Conservation (phyloP, 2,329 filamentous ascomycete species). For the Amauroascus niger region DNA sequence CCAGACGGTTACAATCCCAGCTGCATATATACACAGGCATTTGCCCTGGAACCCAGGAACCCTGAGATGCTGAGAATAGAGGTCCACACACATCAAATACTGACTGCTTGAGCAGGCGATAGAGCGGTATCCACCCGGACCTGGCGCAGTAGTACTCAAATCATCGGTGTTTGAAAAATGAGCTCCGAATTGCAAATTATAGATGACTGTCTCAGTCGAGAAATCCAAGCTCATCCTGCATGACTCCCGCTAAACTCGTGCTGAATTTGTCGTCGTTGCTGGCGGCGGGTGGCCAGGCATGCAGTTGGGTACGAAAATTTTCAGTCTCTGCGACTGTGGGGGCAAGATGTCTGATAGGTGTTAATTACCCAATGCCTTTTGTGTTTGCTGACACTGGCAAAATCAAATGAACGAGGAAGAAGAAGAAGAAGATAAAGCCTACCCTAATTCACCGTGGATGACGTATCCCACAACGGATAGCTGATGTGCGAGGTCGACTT, state of each 20-base stretch:
- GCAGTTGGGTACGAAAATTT: slow-evolving; percentile 34
- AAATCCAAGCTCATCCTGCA: slow-evolving; percentile 50
- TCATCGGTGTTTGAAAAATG: neutral
- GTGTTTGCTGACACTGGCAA: neutral
- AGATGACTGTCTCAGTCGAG: slow-evolving; percentile 41
- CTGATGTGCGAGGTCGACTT: slow-evolving; percentile 72
- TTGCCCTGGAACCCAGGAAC: too few relatives aligned
- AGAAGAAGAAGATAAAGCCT: slow-evolving; percentile 24
- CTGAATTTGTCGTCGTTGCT: slow-evolving; percentile 31
- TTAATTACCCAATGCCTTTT: slow-evolving; percentile 11
- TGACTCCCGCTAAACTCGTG: slow-evolving; percentile 41
- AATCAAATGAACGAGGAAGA: neutral
- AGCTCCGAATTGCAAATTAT: too few relatives aligned
- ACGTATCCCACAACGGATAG: slow-evolving; percentile 67
- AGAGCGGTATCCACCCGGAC: neutral
- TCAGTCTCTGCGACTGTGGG: slow-evolving; percentile 43
- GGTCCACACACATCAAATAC: neutral
- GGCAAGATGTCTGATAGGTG: slow-evolving; percentile 36
- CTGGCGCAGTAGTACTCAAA: neutral
- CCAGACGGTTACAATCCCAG: too few relatives aligned
- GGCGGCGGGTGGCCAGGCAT: slow-evolving; percentile 44
- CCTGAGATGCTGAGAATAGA: neutral
- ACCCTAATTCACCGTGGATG: slow-evolving; percentile 60
- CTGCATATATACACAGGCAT: too few relatives aligned
- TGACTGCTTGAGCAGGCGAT: neutral